Evolutionary conservation across 164 flowering plant genomes (phyloP).

Genomic region (Aristolochia contorta): DNA sequence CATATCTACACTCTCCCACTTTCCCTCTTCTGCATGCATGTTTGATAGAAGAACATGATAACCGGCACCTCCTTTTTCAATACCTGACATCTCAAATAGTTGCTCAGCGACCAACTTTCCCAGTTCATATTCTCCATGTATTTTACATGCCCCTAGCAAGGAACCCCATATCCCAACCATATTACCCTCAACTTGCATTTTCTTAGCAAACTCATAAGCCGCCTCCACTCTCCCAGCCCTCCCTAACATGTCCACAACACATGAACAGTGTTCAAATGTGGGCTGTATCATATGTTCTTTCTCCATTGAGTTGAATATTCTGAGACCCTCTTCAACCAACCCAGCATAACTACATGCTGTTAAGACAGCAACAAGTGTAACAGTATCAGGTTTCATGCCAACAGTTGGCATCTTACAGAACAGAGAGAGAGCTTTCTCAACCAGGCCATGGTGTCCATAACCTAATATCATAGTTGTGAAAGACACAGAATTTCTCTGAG

Average conservation of each 20-base stretch:
- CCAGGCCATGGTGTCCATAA: slow-evolving; percentile 84
- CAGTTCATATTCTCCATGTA: slow-evolving; percentile 52
- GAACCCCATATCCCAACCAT: slow-evolving; percentile 74
- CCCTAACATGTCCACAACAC: slow-evolving; percentile 86
- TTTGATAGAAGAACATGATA: slow-evolving; percentile 76
- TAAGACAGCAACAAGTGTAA: slow-evolving; percentile 70
- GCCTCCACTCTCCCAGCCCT: slow-evolving; percentile 71
- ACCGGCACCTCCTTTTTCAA: slow-evolving; percentile 34
- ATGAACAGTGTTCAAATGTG: slow-evolving; percentile 62
- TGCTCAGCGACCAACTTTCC: slow-evolving; percentile 48
- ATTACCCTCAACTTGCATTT: slow-evolving; percentile 45
- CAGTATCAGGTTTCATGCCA: slow-evolving; percentile 55
- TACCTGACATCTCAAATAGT: slow-evolving; percentile 41
- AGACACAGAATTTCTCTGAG: slow-evolving; percentile 59
- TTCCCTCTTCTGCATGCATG: slow-evolving; percentile 69
- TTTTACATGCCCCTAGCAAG: slow-evolving; percentile 68
- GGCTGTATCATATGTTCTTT: slow-evolving; percentile 36
- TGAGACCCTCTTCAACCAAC: slow-evolving; percentile 69
- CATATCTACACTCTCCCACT: slow-evolving; percentile 48
- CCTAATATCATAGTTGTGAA: slow-evolving; percentile 80
- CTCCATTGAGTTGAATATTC: slow-evolving; percentile 61
- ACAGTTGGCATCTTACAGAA: slow-evolving; percentile 40
- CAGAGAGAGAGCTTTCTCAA: slow-evolving; percentile 53
- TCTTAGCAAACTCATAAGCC: slow-evolving; percentile 57
- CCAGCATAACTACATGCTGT: slow-evolving; percentile 83